Conservation (phyloP, 495 filamentous ascomycete species). For the Neurospora hispaniola region DNA sequence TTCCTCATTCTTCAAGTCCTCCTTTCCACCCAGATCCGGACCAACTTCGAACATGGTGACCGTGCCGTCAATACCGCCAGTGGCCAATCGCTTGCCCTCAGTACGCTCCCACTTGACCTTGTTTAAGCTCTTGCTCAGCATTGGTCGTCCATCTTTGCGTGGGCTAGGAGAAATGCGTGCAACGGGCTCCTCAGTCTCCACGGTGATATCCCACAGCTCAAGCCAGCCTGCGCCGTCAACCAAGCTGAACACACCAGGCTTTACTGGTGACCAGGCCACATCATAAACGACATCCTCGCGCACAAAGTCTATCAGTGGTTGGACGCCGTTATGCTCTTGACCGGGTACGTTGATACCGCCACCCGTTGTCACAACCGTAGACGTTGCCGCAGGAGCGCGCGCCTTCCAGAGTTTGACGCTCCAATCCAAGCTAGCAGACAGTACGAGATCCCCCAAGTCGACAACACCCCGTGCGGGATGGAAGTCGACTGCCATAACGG, state of each 20-base stretch:
- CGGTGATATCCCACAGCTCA: constrained; percentile 90
- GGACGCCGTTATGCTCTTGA: constrained; percentile 23
- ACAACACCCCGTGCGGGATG: constrained; percentile 84
- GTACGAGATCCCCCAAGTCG: constrained; percentile 89
- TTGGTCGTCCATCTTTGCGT: constrained; percentile 45
- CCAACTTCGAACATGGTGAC: constrained; percentile 93
- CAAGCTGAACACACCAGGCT: constrained; percentile 84
- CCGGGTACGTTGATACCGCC: neutral
- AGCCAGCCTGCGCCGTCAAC: constrained; percentile 91
- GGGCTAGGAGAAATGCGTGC: constrained; percentile 59
- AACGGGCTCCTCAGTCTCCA: constrained; percentile 84
- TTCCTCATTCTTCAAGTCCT: constrained; percentile 72
- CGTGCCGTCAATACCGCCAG: constrained; percentile 81
- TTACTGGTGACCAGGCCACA: constrained; percentile 83
- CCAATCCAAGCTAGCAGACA: constrained; percentile 86
- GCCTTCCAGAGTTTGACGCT: constrained; percentile 95
- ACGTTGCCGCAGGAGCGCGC: constrained; percentile 60
- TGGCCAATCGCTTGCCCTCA: constrained; percentile 76
- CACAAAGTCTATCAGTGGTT: constrained; percentile 76
- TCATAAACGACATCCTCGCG: constrained; percentile 96
- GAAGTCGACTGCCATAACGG: constrained; percentile 92
- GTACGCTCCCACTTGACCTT: constrained; percentile 86
- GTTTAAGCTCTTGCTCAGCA: constrained; percentile 73
- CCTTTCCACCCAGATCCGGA: constrained; percentile 67
- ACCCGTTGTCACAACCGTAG: constrained; percentile 24